phyloP scores from a whole-genome alignment of 495 filamentous ascomycete genomes.

The Aspergillus nanangensis region DNA sequence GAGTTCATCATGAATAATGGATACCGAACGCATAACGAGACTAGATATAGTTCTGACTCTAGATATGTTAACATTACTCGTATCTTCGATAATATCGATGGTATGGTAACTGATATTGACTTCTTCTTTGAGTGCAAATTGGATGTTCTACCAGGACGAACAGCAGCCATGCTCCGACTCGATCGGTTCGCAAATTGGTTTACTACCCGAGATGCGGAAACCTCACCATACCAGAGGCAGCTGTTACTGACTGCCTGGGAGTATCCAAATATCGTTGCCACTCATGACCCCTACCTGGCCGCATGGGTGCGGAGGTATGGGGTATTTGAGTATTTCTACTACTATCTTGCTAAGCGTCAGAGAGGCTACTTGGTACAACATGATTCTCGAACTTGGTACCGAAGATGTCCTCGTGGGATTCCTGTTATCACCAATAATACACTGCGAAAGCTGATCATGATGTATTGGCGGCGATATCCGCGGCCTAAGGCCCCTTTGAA shows the following conservation, averaged over 20 bases:
- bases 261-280: neutral
- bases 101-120: neutral
- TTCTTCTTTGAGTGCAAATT: slow-evolving; percentile 8
- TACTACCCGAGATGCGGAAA: neutral
- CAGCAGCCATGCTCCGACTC: slow-evolving; percentile 3
- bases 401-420: too few species aligned
- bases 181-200: slow-evolving; percentile 4
- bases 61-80: neutral
- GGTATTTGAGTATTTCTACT: too few species aligned
- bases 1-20: slow-evolving; percentile 6
- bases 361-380: too few species aligned
- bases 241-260: neutral
- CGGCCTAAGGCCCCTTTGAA: too few species aligned
- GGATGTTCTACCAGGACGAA: neutral
- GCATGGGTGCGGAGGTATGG: too few species aligned
- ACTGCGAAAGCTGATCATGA: too few species aligned
- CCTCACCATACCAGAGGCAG: neutral
- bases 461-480: too few species aligned
- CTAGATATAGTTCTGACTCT: neutral
- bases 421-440: too few species aligned
- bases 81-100: slow-evolving; percentile 1
- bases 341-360: too few species aligned
- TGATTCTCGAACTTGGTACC: too few species aligned
- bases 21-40: neutral
- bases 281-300: neutral